These are phyloP conservation scores for Fusarium xyrophilum DNA, from an alignment of 2,329 filamentous ascomycete species.

Conservation along the genomic window DNA sequence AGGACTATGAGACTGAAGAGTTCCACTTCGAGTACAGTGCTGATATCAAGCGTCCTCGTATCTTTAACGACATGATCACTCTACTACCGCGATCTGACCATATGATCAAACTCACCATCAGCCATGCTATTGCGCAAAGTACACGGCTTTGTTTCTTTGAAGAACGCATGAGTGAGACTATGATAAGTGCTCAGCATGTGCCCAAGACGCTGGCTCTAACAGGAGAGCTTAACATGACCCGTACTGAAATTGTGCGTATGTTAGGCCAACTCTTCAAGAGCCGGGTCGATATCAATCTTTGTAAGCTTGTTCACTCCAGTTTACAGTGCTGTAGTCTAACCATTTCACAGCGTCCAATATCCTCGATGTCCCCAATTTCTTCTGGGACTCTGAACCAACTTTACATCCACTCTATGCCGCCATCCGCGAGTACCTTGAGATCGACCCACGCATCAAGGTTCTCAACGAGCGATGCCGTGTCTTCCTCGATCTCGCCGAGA, in stretches of 20 bases:
- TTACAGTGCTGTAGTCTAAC: slow-evolving; percentile 5
- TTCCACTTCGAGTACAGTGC: slow-evolving; percentile 98
- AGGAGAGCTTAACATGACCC: slow-evolving; percentile 87
- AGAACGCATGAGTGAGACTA: slow-evolving; percentile 92
- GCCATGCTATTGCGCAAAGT: slow-evolving; percentile 95
- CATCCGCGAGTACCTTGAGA: slow-evolving; percentile 96
- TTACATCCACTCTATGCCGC: slow-evolving; percentile 93
- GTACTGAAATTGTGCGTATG: slow-evolving; percentile 91
- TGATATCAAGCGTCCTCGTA: slow-evolving; percentile 82
- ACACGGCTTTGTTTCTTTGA: slow-evolving; percentile 97
- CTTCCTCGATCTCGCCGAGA: slow-evolving; percentile 95
- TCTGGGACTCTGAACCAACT: slow-evolving; percentile 97
- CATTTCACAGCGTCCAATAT: slow-evolving; percentile 79
- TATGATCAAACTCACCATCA: slow-evolving; percentile 99
- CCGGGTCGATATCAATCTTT: slow-evolving; percentile 95
- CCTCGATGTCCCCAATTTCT: slow-evolving; percentile 94
- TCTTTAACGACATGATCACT: slow-evolving; percentile 99
- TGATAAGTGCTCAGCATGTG: slow-evolving; percentile 90
- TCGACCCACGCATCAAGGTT: slow-evolving; percentile 93
- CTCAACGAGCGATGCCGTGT: slow-evolving; percentile 97
- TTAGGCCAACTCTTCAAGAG: slow-evolving; percentile 90
- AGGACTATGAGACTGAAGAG: slow-evolving; percentile 95
- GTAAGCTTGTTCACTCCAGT: slow-evolving; percentile 61
- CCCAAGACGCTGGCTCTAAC: slow-evolving; percentile 88
- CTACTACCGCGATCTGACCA: slow-evolving; percentile 88